phyloP scores from a whole-genome alignment of 306 rosid species.

The Quercus bicolor region DNA sequence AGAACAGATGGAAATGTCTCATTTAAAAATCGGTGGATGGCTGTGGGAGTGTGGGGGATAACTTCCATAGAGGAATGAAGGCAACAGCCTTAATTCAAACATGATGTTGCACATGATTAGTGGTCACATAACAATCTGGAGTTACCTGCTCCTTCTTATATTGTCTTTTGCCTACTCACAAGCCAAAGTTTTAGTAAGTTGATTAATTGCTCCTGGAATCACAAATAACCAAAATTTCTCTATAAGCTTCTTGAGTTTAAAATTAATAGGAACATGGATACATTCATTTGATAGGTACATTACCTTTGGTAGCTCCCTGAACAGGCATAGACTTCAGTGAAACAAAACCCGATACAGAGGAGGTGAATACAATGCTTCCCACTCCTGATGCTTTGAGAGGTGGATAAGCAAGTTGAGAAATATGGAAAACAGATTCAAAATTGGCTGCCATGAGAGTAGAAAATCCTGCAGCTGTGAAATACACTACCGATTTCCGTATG shows the following conservation, averaged over 20 bases:
- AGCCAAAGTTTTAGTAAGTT: constrained; percentile 65
- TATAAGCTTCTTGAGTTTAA: constrained; percentile 3
- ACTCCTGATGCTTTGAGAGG: constrained; percentile 55
- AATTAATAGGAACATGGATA: not conserved
- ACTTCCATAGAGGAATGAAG: too few species aligned
- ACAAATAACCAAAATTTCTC: constrained; percentile 3
- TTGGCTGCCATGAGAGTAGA: constrained; percentile 64
- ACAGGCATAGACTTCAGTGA: constrained; percentile 73
- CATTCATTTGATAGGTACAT: constrained; percentile 6
- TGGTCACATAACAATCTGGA: constrained; percentile 2
- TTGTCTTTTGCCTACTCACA: constrained; percentile 81
- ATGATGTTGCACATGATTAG: not conserved
- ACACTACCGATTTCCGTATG: constrained; percentile 55
- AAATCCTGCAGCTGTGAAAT: constrained; percentile 52
- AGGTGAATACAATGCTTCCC: constrained; percentile 56
- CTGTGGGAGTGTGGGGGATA: too few species aligned
- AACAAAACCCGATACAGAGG: constrained; percentile 33
- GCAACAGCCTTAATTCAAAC: too few species aligned
- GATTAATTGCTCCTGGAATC: constrained; percentile 65
- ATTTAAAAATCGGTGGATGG: too few species aligned
- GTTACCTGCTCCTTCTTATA: constrained; percentile 66
- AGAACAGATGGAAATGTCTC: not conserved
- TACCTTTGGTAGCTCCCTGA: constrained; percentile 79
- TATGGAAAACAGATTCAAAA: constrained; percentile 67
- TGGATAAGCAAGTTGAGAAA: constrained; percentile 62